Percentiles rank a stretch among this genome's conserved stretches.
These are phyloP conservation scores for Populus hybrid DNA, from an alignment of 441 rosid genomes.

Conservation along the genomic window DNA sequence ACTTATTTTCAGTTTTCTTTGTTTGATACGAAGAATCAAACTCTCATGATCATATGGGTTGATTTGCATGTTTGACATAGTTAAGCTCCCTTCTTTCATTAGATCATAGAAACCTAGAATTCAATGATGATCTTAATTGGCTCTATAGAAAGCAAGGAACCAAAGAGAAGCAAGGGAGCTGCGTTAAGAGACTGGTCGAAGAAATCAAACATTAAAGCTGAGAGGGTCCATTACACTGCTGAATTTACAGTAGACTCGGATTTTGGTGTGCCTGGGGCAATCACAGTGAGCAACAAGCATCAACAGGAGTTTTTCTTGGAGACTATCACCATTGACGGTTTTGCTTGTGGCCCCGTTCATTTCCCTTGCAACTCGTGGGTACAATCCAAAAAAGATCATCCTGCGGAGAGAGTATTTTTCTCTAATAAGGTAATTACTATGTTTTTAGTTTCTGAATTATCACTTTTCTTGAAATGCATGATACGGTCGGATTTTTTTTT, in stretches of 20 bases:
- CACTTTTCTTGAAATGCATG: slow-evolving; percentile 5
- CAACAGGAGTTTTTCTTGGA: slow-evolving; percentile 84
- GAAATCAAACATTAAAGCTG: slow-evolving; percentile 63
- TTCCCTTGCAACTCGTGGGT: slow-evolving; percentile 97
- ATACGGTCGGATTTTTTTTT: slow-evolving; percentile 2
- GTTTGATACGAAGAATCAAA: neutral
- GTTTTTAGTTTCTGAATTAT: neutral
- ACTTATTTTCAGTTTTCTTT: neutral
- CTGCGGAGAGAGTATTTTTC: slow-evolving; percentile 69
- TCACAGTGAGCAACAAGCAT: slow-evolving; percentile 73
- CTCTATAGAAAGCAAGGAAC: slow-evolving; percentile 55
- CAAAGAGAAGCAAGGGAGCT: slow-evolving; percentile 73
- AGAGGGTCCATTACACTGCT: slow-evolving; percentile 74
- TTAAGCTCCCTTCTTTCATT: neutral
- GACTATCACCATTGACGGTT: slow-evolving; percentile 80
- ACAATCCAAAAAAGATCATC: slow-evolving; percentile 61
- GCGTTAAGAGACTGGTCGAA: slow-evolving; percentile 77
- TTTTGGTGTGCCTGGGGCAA: slow-evolving; percentile 86
- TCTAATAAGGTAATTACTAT: slow-evolving; percentile 60
- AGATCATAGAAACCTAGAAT: neutral
- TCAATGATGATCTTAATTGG: neutral
- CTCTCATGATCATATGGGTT: neutral
- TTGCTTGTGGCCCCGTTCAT: slow-evolving; percentile 74
- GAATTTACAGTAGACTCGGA: slow-evolving; percentile 66
- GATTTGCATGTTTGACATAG: neutral